These are phyloP conservation scores for Colletotrichum sp. DNA, from an alignment of 2,329 filamentous ascomycete species.

Conservation along the genomic window DNA sequence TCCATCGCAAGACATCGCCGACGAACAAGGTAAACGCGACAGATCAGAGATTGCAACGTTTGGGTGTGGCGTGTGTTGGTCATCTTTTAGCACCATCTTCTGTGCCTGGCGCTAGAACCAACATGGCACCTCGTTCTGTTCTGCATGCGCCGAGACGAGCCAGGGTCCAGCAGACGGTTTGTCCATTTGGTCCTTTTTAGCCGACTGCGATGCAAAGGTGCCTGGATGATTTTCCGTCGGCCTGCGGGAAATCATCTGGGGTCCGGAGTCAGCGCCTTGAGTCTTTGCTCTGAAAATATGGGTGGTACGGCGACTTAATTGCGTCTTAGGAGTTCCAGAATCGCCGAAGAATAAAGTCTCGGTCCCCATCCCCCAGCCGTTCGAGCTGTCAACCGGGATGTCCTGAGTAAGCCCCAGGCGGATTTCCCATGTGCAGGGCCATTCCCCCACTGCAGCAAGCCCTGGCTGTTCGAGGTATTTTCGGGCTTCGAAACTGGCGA, in stretches of 20 bases:
- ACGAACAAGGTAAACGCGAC: neutral
- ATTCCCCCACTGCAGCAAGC: neutral
- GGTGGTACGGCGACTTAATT: neutral
- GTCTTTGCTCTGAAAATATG: neutral
- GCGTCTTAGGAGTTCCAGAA: neutral
- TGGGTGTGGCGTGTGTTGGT: neutral
- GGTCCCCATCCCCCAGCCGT: neutral
- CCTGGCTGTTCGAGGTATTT: neutral
- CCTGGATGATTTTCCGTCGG: neutral
- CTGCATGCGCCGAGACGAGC: neutral
- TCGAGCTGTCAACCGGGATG: neutral
- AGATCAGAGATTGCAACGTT: neutral
- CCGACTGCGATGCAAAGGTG: neutral
- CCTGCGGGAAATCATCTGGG: neutral
- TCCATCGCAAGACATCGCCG: neutral
- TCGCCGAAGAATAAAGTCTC: neutral
- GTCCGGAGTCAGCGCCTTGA: neutral
- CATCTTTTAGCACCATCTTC: neutral
- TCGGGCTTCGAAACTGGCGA: neutral
- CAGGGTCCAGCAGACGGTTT: neutral
- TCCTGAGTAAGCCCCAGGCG: neutral
- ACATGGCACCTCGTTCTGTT: neutral
- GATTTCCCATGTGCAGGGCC: neutral
- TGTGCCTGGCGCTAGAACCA: neutral
- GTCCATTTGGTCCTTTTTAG: neutral